Conservation (phyloP, 116 monocot genomes). For the Zostera marina region DNA sequence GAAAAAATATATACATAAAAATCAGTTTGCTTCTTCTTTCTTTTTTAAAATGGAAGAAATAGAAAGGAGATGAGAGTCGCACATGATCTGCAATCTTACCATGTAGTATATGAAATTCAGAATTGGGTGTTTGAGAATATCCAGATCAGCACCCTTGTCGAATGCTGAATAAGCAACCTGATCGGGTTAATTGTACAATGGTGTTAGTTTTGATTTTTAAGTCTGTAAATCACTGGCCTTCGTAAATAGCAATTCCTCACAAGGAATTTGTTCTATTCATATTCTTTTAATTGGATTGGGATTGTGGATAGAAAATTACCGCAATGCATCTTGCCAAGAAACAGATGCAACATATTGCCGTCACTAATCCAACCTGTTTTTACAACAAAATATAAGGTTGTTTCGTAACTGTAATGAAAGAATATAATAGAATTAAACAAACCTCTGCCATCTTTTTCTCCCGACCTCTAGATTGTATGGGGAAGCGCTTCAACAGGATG, state of each 20-base stretch:
- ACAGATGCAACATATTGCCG: conserved; percentile 55
- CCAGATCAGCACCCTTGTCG: conserved; percentile 56
- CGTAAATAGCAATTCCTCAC: too few relatives aligned
- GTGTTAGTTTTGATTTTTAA: background rate
- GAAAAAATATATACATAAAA: conserved; percentile 5
- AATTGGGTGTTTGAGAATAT: conserved; percentile 80
- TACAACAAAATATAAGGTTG: background rate
- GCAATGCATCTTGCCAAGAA: conserved; percentile 62
- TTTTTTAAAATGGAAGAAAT: background rate
- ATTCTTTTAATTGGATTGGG: background rate
- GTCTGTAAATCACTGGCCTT: too few relatives aligned
- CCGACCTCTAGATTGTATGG: conserved; percentile 69
- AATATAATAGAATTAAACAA: background rate
- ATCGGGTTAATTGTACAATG: background rate
- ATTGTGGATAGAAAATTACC: conserved; percentile 27
- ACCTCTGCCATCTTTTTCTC: conserved; percentile 80
- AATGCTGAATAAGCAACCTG: conserved; percentile 64
- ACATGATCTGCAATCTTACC: conserved; percentile 21
- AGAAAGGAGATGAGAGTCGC: background rate
- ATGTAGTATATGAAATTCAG: conserved; percentile 71
- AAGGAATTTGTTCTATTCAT: background rate
- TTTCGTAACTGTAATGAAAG: conserved; percentile 20
- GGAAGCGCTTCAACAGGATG: conserved; percentile 59
- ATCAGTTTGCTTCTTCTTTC: background rate
- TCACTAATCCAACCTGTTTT: conserved; percentile 62